phyloP scores from a whole-genome alignment of 1,139 yeast species.

The Protomyces inouyei region DNA sequence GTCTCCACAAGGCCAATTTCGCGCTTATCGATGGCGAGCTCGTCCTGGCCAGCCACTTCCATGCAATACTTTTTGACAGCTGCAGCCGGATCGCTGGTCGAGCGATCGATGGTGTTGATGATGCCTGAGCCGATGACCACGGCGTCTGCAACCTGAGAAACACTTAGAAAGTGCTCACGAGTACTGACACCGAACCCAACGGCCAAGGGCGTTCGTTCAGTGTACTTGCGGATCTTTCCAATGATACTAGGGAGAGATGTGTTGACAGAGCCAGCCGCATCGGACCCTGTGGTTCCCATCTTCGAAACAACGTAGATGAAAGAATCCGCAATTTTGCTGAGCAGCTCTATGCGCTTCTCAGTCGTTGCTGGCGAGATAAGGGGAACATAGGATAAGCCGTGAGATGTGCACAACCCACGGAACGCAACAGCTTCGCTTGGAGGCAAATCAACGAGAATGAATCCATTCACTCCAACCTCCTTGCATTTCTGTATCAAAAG shows the following conservation, averaged over 20 bases:
- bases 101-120: constrained; percentile 59
- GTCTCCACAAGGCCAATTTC: constrained; percentile 32
- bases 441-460: constrained; percentile 89
- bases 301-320: constrained; percentile 92
- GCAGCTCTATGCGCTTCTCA: constrained; percentile 71
- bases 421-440: constrained; percentile 94
- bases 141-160: constrained; percentile 77
- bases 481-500: constrained; percentile 70
- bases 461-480: constrained; percentile 90
- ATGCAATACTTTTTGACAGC: constrained; percentile 67
- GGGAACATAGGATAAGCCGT: constrained; percentile 71
- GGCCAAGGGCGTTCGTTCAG: constrained; percentile 79
- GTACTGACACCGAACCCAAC: constrained; percentile 97
- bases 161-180: constrained; percentile 78
- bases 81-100: constrained; percentile 39
- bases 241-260: constrained; percentile 63
- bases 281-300: constrained; percentile 89
- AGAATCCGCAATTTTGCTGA: constrained; percentile 85
- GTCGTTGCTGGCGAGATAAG: constrained; percentile 95
- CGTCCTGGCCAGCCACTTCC: constrained; percentile 56
- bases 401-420: constrained; percentile 62
- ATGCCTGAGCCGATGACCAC: constrained; percentile 92
- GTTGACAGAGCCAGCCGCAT: constrained; percentile 60
- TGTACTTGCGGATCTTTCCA: constrained; percentile 64
- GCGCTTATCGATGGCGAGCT: constrained; percentile 36